Conservation (phyloP, 257 asterid species). For the Ilex aquifolium region DNA sequence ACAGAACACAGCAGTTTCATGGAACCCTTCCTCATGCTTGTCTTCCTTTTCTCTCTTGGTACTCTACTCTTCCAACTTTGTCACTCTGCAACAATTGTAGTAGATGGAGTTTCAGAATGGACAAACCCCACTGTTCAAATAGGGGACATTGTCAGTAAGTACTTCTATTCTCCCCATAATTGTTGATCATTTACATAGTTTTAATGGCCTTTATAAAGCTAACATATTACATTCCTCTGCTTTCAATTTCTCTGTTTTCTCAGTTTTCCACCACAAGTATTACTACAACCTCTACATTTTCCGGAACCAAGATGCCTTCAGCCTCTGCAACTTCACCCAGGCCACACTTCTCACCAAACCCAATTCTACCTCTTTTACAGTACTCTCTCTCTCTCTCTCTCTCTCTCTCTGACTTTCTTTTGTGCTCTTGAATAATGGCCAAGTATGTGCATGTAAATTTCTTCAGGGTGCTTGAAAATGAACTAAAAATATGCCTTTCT, state of each 20-base stretch:
- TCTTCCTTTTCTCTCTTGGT: constrained; percentile 23
- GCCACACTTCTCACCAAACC: constrained; percentile 77
- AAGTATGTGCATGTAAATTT: too few species aligned
- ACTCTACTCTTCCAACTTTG: constrained; percentile 28
- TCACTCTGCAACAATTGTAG: constrained; percentile 48
- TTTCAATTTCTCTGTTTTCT: constrained; percentile 9
- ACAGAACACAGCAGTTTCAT: constrained; percentile 6
- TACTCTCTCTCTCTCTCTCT: constrained; percentile 19
- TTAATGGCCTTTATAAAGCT: background rate
- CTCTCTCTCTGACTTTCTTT: background rate
- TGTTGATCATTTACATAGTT: background rate
- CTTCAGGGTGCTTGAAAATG: too few species aligned
- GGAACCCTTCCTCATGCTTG: constrained; percentile 26
- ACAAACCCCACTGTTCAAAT: constrained; percentile 64
- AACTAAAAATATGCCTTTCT: too few species aligned
- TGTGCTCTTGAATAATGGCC: background rate
- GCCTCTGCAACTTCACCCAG: constrained; percentile 68
- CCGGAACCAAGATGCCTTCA: constrained; percentile 66
- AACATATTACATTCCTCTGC: background rate
- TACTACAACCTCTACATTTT: constrained; percentile 77
- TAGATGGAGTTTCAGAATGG: constrained; percentile 82
- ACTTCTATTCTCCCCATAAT: background rate
- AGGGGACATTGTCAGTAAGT: constrained; percentile 84
- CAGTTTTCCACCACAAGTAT: constrained; percentile 78
- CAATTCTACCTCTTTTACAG: constrained; percentile 61